Conservation (phyloP, 2,329 filamentous ascomycete species). For the Acrodontium crateriforme region DNA sequence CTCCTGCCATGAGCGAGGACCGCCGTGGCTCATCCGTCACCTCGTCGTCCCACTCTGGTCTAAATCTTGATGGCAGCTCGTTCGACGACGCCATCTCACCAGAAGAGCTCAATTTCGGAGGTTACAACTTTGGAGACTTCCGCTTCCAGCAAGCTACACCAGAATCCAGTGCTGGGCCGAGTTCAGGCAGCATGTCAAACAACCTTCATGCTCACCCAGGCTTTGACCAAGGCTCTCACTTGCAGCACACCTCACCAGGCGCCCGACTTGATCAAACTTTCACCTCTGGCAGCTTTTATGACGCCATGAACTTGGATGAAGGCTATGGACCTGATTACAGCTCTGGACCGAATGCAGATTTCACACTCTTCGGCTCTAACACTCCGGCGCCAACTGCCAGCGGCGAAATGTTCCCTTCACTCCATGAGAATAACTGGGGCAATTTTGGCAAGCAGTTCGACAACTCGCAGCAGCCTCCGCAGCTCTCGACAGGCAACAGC, state of each 20-base stretch:
- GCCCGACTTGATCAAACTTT: slow-evolving; percentile 53
- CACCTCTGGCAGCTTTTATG: slow-evolving; percentile 25
- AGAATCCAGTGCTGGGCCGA: slow-evolving; percentile 9
- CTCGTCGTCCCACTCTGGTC: slow-evolving; percentile 27
- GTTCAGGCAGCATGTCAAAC: not conserved
- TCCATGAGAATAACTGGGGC: slow-evolving; percentile 20
- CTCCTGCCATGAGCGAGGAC: slow-evolving; percentile 22
- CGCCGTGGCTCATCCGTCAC: slow-evolving; percentile 15
- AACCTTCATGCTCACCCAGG: no score
- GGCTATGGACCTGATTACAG: slow-evolving; percentile 35
- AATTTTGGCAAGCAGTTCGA: slow-evolving; percentile 17
- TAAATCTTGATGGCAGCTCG: slow-evolving; percentile 24
- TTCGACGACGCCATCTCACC: slow-evolving; percentile 28
- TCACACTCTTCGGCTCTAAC: slow-evolving; percentile 41
- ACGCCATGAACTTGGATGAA: slow-evolving; percentile 46
- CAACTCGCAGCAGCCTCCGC: slow-evolving; percentile 2
- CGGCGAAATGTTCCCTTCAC: slow-evolving; percentile 19
- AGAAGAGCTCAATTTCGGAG: slow-evolving; percentile 44
- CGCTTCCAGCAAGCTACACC: slow-evolving; percentile 24
- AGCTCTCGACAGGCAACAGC: slow-evolving; percentile 11
- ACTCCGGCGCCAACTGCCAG: slow-evolving; percentile 7
- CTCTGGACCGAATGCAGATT: slow-evolving; percentile 36
- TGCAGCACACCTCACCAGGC: slow-evolving; percentile 50
- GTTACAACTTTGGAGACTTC: slow-evolving; percentile 41
- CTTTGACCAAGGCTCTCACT: no score